Evolutionary conservation across 2,329 filamentous ascomycete species (phyloP).

Genomic region (Biscogniauxia sp.): DNA sequence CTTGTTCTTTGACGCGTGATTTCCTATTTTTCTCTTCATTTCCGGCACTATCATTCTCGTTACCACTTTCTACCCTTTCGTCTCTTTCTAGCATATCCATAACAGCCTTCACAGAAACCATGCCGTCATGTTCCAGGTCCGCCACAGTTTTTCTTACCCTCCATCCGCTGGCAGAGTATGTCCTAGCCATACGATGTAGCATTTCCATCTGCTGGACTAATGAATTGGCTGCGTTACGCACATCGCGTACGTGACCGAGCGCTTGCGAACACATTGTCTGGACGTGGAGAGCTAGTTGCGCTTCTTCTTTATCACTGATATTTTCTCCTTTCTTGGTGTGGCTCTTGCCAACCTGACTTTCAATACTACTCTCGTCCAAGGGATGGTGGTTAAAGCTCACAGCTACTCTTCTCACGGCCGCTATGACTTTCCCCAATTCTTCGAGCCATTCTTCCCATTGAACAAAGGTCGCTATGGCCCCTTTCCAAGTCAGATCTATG

Average conservation of each 20-base stretch:
- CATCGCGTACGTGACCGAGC: neutral
- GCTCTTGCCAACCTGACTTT: neutral
- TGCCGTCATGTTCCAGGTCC: neutral
- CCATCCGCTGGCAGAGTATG: neutral
- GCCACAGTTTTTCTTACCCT: neutral
- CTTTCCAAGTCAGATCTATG: neutral
- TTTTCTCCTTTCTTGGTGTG: neutral
- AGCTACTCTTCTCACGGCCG: neutral
- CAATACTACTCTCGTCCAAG: neutral
- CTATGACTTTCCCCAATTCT: neutral
- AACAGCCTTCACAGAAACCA: neutral
- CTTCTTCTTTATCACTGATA: neutral
- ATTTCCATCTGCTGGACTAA: neutral
- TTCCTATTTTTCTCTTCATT: neutral
- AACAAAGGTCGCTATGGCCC: neutral
- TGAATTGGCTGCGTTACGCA: neutral
- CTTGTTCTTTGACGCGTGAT: neutral
- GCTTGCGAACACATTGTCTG: neutral
- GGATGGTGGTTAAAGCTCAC: neutral
- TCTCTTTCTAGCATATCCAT: neutral
- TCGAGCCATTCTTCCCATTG: neutral
- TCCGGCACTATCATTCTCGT: neutral
- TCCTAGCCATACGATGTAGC: neutral
- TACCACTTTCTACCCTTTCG: neutral
- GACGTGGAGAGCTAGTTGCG: neutral